Base-by-base conservation (phyloP, 2,329 filamentous ascomycete species). In the Chrysoporthe cubensis region DNA sequence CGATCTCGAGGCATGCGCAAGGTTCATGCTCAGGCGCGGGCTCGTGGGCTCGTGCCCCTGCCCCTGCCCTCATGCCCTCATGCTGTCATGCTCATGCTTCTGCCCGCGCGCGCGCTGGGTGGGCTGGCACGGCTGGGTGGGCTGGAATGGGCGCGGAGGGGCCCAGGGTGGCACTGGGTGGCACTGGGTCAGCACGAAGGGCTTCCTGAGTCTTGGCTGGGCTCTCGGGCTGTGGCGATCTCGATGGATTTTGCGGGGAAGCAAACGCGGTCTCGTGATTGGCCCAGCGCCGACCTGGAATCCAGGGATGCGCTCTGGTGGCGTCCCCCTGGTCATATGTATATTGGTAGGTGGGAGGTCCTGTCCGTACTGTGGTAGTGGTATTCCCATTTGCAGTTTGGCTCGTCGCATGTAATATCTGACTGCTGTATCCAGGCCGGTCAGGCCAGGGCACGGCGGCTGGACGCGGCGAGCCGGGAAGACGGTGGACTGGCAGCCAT, bases 221-320 rank as follows among this genome's bases (percentile, higher is more conserved):
- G 32, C 26, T 63, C 34, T 63, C 46, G 44, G 61, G 61, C 46
- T 52, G 44, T 32, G 62, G 62, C 62, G 62, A 64, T 64, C 62
- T 64, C 62, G 62, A 64, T 64, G 62, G 62, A 56, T 64, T 64
- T 64, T 64, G 62, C 62, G 62, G 62, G 62, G 62, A 64, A 64
- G 32, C 4, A 32, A 42, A 56, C 43, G 26, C 37, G 4, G 13
- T 18, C 13, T 9, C 34, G 18, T 64, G 48, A 64, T 64, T 64
- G 62, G 62, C 37, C n/a, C 43, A 18, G 7, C 34, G 37, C 5
- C 9, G 16, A 50, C 37, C 26, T 34, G 11, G 44, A 21, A 13
- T 18, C 14, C 62, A 64, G 48, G 62, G 62, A 64, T 57, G 52
- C 37, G 43, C n/a, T 48, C 18, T 46, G 26, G 43, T 46, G 40